Percentiles rank a stretch among this genome's conserved stretches.
These are phyloP conservation scores for Vitis vinifera DNA, from an alignment of 164 flowering plant species.

Conservation along the genomic window ASM3070453v1 NC_081810.1:3322501-3323000, in stretches of 20 bases:
- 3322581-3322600: not conserved
- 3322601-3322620: conserved; percentile 36
- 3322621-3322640: conserved; percentile 13
- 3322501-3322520: too few relatives aligned
- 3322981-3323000: too few relatives aligned
- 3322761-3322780: conserved; percentile 12
- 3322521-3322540: too few relatives aligned
- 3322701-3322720: conserved; percentile 23
- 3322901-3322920: conserved; percentile 59
- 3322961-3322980: too few relatives aligned
- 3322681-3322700: conserved; percentile 27
- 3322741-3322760: conserved; percentile 28
- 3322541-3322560: too few relatives aligned
- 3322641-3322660: conserved; percentile 9
- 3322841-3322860: conserved; percentile 42
- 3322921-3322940: conserved; percentile 28
- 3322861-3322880: conserved; percentile 71
- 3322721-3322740: conserved; percentile 39
- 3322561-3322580: too few relatives aligned
- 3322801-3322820: conserved; percentile 51
- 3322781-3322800: conserved; percentile 25
- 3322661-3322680: conserved; percentile 12
- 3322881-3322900: conserved; percentile 85
- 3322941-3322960: too few relatives aligned
- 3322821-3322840: conserved; percentile 49